Evolutionary conservation across 176 grass and related monocot genomes (phyloP), one percentile per base, ranked within the genome.

Genomic region (Cymbopogon citratus): DNA sequence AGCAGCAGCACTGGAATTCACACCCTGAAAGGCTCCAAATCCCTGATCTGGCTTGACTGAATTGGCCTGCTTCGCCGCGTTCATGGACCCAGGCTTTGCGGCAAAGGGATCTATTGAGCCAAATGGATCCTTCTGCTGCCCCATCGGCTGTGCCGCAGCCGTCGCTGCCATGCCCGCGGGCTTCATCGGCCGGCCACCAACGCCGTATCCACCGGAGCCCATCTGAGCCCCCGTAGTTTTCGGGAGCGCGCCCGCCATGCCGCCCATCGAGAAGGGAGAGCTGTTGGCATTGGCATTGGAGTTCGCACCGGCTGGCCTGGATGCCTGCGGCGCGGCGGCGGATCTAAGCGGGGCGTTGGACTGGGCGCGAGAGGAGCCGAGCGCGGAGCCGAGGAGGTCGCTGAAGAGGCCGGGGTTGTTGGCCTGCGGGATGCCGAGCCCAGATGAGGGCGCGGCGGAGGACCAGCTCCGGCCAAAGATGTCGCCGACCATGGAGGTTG

Each of bases 391-490:
- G 49, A 99, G 71, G 69, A 99, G 96, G 83, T 99, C 96, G 78
- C 96, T 80, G 75, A 99, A 99, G 76, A 99, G 91, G 71, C 84
- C 84, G 61, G 93, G 91, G 70, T 89, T 94, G 77, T 87, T 88
- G 16, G 85, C 83, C 80, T 91, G 88, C 10, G 89, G 92, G 74
- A 93, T 86, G 11, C 92, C 89, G 45, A 95, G 21, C 38, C 89
- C 84, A 68, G 91, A 81, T 38, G 93, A 66, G 8, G 94, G 85
- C 18, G 89, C 75, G 44, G 92, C 79, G 66, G 90, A 87, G 15
- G 86, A 80, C 96, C 96, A 99, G 80, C 82, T 95, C 89, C 85
- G 85, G 62, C 96, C 96, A 77, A 91, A 90, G 73, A 99, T 99
- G 65, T 99, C 96, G 28, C 96, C 96, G 59, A 93, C 96, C 96